Conservation (phyloP, 2,329 filamentous ascomycete genomes). For the Ophiosphaerella herpotricha region DNA sequence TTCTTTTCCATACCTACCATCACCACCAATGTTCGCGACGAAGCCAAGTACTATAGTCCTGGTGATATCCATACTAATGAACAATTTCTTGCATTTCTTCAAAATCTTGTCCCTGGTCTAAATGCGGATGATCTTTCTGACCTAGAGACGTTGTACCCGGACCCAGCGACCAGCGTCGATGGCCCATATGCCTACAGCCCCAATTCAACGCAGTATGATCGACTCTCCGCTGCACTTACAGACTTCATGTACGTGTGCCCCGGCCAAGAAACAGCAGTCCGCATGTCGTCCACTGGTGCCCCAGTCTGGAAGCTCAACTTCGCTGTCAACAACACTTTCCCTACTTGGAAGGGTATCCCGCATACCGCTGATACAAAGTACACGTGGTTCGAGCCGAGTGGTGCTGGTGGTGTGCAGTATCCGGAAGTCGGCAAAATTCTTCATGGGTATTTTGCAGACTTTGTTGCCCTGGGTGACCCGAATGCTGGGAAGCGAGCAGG, state of each 20-base stretch:
- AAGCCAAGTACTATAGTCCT: conserved; percentile 30
- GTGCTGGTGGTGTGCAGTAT: conserved; percentile 49
- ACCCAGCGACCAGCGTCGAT: conserved; percentile 20
- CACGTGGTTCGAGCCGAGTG: conserved; percentile 55
- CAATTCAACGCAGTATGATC: conserved; percentile 52
- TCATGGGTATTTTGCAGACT: conserved; percentile 47
- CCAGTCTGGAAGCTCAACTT: conserved; percentile 33
- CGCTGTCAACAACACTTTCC: conserved; percentile 27
- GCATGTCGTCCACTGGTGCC: conserved; percentile 38
- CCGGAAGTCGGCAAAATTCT: conserved; percentile 46
- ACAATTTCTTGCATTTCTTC: conserved; percentile 38
- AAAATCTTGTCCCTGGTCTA: conserved; percentile 28
- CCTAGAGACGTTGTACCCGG: conserved; percentile 30
- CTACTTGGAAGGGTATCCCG: conserved; percentile 25
- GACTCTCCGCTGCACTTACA: conserved; percentile 48
- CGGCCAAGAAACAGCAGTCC: conserved; percentile 51
- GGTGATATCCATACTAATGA: conserved; percentile 37
- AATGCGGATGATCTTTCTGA: conserved; percentile 19
- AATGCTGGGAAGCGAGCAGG: conserved; percentile 33
- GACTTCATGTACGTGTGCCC: conserved; percentile 55
- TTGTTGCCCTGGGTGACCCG: conserved; percentile 48
- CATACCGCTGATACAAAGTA: conserved; percentile 46
- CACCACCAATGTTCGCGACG: conserved; percentile 41
- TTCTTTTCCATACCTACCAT: conserved; percentile 33
- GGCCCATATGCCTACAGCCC: conserved; percentile 48